Evolutionary conservation across 768 basidiomycete genomes (phyloP), one percentile per base, ranked within the genome.

Genomic region (Mycena leptocephala): DNA sequence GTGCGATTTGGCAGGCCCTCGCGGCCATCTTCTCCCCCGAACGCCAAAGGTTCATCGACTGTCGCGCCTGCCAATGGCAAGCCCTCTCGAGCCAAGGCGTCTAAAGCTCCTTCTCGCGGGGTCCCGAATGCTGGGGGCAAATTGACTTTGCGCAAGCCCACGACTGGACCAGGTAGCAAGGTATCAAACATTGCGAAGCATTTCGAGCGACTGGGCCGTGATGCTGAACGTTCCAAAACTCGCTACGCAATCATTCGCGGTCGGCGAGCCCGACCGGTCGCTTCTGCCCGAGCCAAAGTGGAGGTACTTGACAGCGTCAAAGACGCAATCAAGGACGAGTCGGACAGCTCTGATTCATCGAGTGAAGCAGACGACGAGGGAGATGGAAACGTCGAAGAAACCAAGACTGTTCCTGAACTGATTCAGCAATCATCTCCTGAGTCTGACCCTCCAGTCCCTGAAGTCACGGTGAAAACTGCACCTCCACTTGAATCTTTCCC

Each of bases 161-260:
- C 88, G 4, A 82, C 86, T 41, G 86, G 87, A 43, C 81, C 89
- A 9, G 92, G 92, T 20, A 90, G 85, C 69, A 96, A 95, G 81
- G 97, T 99, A 10, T 93, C 95, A 0, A 96, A 93, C 69, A 96
- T 98, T 18, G 92, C 97, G 13, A 93, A 95, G 78, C 96, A 98
- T 76, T 99, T 96, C 83, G 97, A 98, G 83, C 92, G 95, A 20
- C 90, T 98, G 37, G 91, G 89, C 70, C 91, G 92, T 56, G 96
- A 97, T 46, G 90, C 85, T 9, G 95, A 96, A 80, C 92, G 92
- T 43, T 90, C 93, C 3, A 96, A 92, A 80, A 91, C 93, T 70
- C 92, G 95, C 28, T 95, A 98, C 80, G 91, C 93, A n/a, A 92
- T 97, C 68, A 95, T 97, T 80, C 92, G 96, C 43, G 95, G 95